Evolutionary conservation across 768 basidiomycete species (phyloP).

Genomic region (Phanerochaete carnosa): DNA sequence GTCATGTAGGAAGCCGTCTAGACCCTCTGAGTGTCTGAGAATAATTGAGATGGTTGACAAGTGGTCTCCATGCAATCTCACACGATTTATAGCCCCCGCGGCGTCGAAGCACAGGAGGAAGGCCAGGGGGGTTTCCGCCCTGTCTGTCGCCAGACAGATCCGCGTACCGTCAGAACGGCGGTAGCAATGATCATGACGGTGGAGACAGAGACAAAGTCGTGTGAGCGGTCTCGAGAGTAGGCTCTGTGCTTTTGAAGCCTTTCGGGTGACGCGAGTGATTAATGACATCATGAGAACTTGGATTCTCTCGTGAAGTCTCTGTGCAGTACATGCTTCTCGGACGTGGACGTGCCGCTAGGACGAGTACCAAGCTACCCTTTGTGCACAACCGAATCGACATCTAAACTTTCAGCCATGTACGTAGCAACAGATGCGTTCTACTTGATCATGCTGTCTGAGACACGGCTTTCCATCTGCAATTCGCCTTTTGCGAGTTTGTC

Average conservation of each 20-base stretch:
- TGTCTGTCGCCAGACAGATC: not conserved
- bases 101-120: not conserved
- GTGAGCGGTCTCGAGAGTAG: not conserved
- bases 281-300: not conserved
- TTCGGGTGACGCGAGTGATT: not conserved
- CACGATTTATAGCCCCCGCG: not conserved
- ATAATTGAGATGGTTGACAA: not conserved
- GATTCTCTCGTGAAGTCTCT: not conserved
- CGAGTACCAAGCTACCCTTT: too few species aligned
- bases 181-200: not conserved
- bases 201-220: not conserved
- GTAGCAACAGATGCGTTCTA: too few species aligned
- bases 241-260: not conserved
- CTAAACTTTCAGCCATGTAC: too few species aligned
- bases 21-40: not conserved
- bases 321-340: not conserved
- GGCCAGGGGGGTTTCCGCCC: not conserved
- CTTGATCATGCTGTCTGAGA: too few species aligned
- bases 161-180: not conserved
- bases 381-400: too few species aligned
- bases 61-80: not conserved
- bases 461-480: too few species aligned
- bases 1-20: constrained; percentile 6
- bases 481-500: too few species aligned
- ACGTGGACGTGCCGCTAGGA: not conserved